phyloP scores from a whole-genome alignment of 306 rosid species.

The Malus asiatica region DNA sequence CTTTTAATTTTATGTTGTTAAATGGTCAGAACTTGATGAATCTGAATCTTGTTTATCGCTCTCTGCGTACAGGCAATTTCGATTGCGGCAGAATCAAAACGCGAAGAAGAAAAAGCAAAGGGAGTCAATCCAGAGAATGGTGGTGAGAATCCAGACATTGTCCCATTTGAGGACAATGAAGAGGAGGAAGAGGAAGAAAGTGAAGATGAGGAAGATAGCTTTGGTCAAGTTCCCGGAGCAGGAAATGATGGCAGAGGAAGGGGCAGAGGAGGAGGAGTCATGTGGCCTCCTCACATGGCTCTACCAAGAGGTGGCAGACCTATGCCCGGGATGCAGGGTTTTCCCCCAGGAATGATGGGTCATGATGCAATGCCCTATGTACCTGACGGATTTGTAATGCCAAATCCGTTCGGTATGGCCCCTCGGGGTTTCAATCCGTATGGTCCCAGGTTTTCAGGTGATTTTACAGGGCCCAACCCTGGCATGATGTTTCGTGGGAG shows the following conservation, averaged over 20 bases:
- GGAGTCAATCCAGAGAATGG: conserved; percentile 90
- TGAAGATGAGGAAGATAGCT: conserved; percentile 93
- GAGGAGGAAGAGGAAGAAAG: conserved; percentile 99
- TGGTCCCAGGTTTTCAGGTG: conserved; percentile 87
- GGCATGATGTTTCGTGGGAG: conserved; percentile 95
- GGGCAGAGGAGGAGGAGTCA: conserved; percentile 92
- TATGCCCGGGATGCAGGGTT: conserved; percentile 85
- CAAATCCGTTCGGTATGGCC: conserved; percentile 75
- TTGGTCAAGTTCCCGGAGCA: conserved; percentile 53
- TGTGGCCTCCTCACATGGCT: conserved; percentile 98
- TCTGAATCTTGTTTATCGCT: conserved; percentile 2
- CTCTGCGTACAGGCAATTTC: conserved; percentile 62
- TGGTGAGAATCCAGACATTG: conserved; percentile 91
- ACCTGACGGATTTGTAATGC: conserved; percentile 92
- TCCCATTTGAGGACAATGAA: conserved; percentile 98
- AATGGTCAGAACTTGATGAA: conserved; percentile 8
- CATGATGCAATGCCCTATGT: conserved; percentile 84
- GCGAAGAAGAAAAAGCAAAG: conserved; percentile 98
- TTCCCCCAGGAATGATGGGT: conserved; percentile 89
- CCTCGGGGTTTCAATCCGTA: conserved; percentile 84
- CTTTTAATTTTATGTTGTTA: background rate
- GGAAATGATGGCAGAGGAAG: conserved; percentile 84
- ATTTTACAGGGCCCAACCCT: conserved; percentile 71
- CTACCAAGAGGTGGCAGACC: conserved; percentile 87
- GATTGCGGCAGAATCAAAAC: conserved; percentile 83